Conservation (phyloP, 176 grass and related monocot species). For the Phragmites australis region DNA sequence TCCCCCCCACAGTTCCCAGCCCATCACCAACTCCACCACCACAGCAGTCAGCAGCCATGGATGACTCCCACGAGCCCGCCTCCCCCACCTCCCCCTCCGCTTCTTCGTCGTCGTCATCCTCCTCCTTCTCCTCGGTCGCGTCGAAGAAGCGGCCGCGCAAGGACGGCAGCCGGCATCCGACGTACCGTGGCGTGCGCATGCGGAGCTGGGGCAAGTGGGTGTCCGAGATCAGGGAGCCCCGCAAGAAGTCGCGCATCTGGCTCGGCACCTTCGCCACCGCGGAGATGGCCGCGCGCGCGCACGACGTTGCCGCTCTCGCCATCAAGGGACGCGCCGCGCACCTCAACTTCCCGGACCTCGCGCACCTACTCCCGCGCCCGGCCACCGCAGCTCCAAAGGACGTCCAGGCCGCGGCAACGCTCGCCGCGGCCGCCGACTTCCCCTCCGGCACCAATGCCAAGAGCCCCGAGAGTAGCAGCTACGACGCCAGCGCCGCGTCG, state of each 20-base stretch:
- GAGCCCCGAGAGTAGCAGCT: conserved; percentile 28
- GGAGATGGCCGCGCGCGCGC: conserved; percentile 69
- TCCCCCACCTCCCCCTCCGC: conserved; percentile 23
- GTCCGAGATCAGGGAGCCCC: conserved; percentile 81
- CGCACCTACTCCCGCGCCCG: conserved; percentile 55
- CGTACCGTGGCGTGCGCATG: conserved; percentile 67
- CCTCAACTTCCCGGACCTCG: conserved; percentile 63
- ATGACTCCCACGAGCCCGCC: conserved; percentile 1
- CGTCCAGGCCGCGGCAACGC: conserved; percentile 57
- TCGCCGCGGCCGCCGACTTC: conserved; percentile 45
- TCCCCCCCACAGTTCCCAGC: neutral
- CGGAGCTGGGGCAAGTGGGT: conserved; percentile 79
- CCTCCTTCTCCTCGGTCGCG: neutral
- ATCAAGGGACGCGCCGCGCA: conserved; percentile 58
- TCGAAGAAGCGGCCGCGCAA: conserved; percentile 44
- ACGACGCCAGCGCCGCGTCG: conserved; percentile 8
- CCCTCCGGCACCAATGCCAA: conserved; percentile 33
- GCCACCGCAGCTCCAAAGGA: conserved; percentile 48
- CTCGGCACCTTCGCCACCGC: conserved; percentile 68
- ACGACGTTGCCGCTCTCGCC: conserved; percentile 73
- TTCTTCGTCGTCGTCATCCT: neutral
- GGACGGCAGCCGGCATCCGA: conserved; percentile 58
- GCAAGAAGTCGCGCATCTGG: conserved; percentile 78
- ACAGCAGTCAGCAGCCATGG: conserved; percentile 8
- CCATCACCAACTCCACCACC: conserved; percentile 23